Conservation (phyloP, 2,329 filamentous ascomycete genomes). For the Acrocalymma vagum region DNA sequence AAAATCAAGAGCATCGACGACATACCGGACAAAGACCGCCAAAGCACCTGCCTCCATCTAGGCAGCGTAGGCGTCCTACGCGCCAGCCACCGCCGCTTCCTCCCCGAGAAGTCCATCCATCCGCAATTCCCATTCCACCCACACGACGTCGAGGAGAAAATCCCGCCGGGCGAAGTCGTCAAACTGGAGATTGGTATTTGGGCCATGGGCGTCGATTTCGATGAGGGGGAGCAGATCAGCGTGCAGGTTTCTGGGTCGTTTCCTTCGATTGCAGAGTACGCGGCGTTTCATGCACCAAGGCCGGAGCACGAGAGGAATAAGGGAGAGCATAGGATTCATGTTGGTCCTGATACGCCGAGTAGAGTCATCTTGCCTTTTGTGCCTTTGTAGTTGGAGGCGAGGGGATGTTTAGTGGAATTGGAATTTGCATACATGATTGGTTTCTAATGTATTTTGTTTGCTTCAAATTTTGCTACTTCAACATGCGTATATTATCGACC, state of each 20-base stretch:
- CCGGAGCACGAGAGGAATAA: constrained; percentile 53
- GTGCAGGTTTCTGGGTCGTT: constrained; percentile 25
- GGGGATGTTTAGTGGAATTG: too few species aligned
- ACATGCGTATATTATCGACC: too few species aligned
- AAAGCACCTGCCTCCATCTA: constrained; percentile 52
- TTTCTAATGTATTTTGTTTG: too few species aligned
- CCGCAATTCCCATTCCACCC: constrained; percentile 46
- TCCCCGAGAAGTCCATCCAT: constrained; percentile 26
- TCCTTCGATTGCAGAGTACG: constrained; percentile 52
- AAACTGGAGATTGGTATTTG: constrained; percentile 59
- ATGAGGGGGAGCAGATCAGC: constrained; percentile 48
- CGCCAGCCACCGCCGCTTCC: constrained; percentile 53
- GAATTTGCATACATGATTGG: too few species aligned
- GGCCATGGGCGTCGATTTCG: constrained; percentile 57
- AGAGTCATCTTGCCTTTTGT: constrained; percentile 50
- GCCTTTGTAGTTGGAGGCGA: constrained; percentile 11
- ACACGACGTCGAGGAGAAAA: constrained; percentile 52
- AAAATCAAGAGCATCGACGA: constrained; percentile 58
- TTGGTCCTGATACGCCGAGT: constrained; percentile 49
- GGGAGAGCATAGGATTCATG: constrained; percentile 50
- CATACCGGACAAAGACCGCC: constrained; percentile 60
- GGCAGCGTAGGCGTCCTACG: constrained; percentile 55
- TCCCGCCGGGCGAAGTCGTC: constrained; percentile 52
- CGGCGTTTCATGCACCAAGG: constrained; percentile 47
- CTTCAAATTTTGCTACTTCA: too few species aligned